Evolutionary conservation across 1,284 basidiomycete genomes (phyloP).

Genomic region (Trametes pubescens): DNA sequence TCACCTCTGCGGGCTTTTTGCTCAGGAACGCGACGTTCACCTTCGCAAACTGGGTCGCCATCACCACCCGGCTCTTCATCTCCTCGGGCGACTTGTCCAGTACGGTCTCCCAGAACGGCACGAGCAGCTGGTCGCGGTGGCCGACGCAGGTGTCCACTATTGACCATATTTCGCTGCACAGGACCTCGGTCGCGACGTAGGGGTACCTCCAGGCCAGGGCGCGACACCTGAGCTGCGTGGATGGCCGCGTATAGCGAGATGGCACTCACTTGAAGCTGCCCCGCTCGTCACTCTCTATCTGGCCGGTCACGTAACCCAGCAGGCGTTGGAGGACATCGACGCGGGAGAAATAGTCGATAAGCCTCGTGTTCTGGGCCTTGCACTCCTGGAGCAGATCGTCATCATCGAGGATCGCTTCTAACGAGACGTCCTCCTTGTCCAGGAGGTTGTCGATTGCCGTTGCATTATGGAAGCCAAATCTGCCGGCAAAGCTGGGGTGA

Average conservation of each 20-base stretch:
- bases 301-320: conserved; percentile 85
- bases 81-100: conserved; percentile 82
- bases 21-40: conserved; percentile 88
- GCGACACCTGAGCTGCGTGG: conserved; percentile 13
- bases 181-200: conserved; percentile 93
- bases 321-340: conserved; percentile 82
- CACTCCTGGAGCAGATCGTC: conserved; percentile 95
- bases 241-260: conserved; percentile 15
- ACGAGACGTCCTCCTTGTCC: conserved; percentile 83
- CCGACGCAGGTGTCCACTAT: conserved; percentile 91
- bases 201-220: conserved; percentile 74
- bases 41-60: conserved; percentile 88
- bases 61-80: conserved; percentile 77
- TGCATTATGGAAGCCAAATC: conserved; percentile 88
- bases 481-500: conserved; percentile 43
- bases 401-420: conserved; percentile 94
- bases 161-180: conserved; percentile 96
- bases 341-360: conserved; percentile 86
- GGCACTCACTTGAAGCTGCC: conserved; percentile 77
- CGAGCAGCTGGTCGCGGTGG: conserved; percentile 73
- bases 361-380: conserved; percentile 92
- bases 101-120: conserved; percentile 94
- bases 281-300: conserved; percentile 81
- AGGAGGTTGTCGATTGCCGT: conserved; percentile 84
- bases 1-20: conserved; percentile 91